Evolutionary conservation across 1,284 basidiomycete genomes (phyloP), one percentile per base, ranked within the genome.

Genomic region (Malassezia psittaci): DNA sequence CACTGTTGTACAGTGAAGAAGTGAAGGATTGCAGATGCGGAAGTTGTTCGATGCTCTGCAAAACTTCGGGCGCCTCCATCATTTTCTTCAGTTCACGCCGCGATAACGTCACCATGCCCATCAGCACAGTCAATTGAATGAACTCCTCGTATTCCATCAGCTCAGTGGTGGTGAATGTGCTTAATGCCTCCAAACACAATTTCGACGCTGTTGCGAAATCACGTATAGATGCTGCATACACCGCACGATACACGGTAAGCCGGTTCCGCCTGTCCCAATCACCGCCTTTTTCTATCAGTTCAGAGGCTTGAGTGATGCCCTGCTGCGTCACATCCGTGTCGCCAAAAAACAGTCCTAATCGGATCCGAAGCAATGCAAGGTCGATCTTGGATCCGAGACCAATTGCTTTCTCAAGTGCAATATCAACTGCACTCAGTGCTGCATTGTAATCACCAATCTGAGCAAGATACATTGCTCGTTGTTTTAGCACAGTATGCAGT

Each of bases 251-350:
- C 38, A 96, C 93, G 76, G 96, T 98, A 64, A 96, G 83, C 43
- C 91, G 82, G 75, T 96, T 98, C 33, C 90, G 82, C 53, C 94
- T 81, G 76, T 98, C 93, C 93, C 93, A 98, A 76, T 98, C 93
- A 44, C 94, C 93, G 2, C 94, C 93, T 74, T 90, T 83, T 67
- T 96, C 90, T 48, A 96, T 87, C 35, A 96, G 78, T 60, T 84
- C 82, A 67, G 90, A 86, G 0, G 93, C 90, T 65, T 85, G 84
- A 12, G 83, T 78, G 48, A 96, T 83, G 67, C 87, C 83, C 42
- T 79, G 75, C 0, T 81, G 83, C 49, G 93, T 84, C 52, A 93
- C 78, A 10, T 82, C 77, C 42, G 85, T 82, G 69, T 96, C 88
- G 24, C 82, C 81, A 75, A 87, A 90, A 81, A 96, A 98, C 74